These are phyloP conservation scores for Trypanosoma cruzi DNA, from an alignment of 208 protist genomes.

Conservation along the genomic window DNA sequence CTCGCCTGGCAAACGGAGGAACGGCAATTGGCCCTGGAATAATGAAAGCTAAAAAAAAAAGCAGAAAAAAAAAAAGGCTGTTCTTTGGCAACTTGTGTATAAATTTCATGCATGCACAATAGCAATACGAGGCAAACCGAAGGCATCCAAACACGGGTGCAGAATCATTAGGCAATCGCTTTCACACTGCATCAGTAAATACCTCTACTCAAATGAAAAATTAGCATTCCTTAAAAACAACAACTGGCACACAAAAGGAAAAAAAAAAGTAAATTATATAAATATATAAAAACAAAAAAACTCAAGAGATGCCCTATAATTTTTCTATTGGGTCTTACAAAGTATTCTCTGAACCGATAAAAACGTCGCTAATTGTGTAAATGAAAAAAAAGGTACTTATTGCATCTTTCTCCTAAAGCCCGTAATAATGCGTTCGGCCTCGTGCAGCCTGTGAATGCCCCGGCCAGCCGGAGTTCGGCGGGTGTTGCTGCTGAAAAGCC, in stretches of 20 bases:
- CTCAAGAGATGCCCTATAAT: not conserved
- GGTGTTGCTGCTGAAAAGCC: not conserved
- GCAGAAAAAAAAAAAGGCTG: slow-evolving; percentile 5
- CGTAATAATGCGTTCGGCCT: not conserved
- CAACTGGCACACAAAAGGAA: not conserved
- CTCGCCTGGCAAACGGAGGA: not conserved
- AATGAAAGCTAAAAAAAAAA: slow-evolving; percentile 23
- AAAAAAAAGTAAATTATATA: slow-evolving; percentile 8
- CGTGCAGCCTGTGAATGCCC: not conserved
- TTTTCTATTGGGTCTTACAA: not conserved
- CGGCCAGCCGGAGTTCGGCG: not conserved
- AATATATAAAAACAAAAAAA: not conserved
- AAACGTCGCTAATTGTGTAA: not conserved
- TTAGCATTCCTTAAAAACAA: not conserved
- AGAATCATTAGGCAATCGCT: not conserved
- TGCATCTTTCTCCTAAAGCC: not conserved
- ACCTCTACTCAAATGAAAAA: slow-evolving; percentile 1
- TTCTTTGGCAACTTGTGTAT: not conserved
- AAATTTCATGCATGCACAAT: not conserved
- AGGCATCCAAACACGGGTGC: slow-evolving; percentile 7
- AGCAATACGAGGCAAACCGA: not conserved
- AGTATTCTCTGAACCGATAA: not conserved
- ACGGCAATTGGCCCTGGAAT: slow-evolving; percentile 5
- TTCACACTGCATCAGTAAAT: not conserved
- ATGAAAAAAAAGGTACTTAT: not conserved